Evolutionary conservation across 2,329 filamentous ascomycete genomes (phyloP).

Genomic region (Neofusicoccum kwambonambiense): DNA sequence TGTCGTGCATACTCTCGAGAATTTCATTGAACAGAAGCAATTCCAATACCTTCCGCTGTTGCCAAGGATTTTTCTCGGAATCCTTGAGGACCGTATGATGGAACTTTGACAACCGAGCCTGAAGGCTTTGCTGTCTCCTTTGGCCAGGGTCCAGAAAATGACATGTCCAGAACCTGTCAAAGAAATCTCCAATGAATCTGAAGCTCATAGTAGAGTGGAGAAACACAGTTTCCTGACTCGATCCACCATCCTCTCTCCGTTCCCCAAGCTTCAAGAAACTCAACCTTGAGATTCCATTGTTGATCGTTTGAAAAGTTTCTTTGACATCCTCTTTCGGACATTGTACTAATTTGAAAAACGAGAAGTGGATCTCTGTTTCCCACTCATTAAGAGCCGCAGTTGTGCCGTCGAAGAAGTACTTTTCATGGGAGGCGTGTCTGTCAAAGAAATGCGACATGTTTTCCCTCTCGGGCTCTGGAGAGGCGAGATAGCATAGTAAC

Average conservation of each 20-base stretch:
- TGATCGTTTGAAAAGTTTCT: no score
- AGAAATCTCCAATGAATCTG: slow-evolving; percentile 33
- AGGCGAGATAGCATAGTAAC: slow-evolving; percentile 21
- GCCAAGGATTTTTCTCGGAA: slow-evolving; percentile 19
- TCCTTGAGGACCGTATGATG: no score
- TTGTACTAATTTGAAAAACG: no score
- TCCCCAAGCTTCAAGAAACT: no score
- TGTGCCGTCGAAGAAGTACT: slow-evolving; percentile 28
- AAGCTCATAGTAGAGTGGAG: no score
- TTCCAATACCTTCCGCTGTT: slow-evolving; percentile 32
- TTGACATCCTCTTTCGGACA: no score
- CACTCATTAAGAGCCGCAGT: slow-evolving; percentile 27
- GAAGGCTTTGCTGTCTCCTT: no score
- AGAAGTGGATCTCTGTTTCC: slow-evolving; percentile 33
- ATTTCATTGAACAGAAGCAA: slow-evolving; percentile 27
- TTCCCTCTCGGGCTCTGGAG: slow-evolving; percentile 17
- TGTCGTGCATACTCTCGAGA: slow-evolving; percentile 19
- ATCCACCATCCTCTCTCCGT: no score
- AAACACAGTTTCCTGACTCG: no score
- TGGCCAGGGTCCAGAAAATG: no score
- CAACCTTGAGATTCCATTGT: no score
- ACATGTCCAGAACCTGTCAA: slow-evolving; percentile 36
- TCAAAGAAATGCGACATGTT: slow-evolving; percentile 24
- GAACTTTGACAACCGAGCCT: no score
- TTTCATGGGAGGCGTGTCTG: slow-evolving; percentile 23